Base-by-base conservation (phyloP, 345 rosid genomes). In the Aurinia saxatilis region DNA sequence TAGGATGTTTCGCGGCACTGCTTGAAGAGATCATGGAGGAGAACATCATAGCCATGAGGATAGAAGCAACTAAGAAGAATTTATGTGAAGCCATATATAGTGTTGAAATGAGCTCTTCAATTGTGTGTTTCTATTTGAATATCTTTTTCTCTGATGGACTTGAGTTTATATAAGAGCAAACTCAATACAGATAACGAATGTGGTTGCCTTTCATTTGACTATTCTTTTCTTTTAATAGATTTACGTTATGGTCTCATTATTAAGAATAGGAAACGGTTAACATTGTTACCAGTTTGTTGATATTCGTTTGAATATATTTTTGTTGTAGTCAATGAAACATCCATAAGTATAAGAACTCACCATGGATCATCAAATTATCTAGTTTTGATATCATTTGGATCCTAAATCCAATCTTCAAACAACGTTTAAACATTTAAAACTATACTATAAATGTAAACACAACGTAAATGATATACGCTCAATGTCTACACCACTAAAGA, bases 81-180 rank as follows among this genome's bases (percentile, higher is more conserved):
- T 37, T 66, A 16, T 48, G 56, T 15, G 71, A 56, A 1, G 56
- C 49, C 57, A 66, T n/a, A n/a, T n/a, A n/a, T 66, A 6, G 15
- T 57, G 63, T 56, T 7, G 7, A 18, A 23, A 9, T 12, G 34
- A 63, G 47, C 27, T 30, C 31, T 44, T 44, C 37, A 45, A 17
- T 17, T 42, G 6, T 53, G 53, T 33, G 11, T 30, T 13, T 41
- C 16, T 9, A 1, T 13, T 33, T 2, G 4, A 3, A 18, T 19
- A 7, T n/a, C 19, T 33, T 19, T 5, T 33, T 7, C 16, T n/a
- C 25, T 31, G 2, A 33, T 40, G 14, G 6, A 44, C 15, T 53
- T 65, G 51, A 2, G 38, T 56, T 46, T 66, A 66, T 56, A 66
- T 66, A 46, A 18, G 30, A 55, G 12, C 13, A 65, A 65, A 53